Evolutionary conservation across 345 rosid species (phyloP), one percentile per base, ranked within the genome.

Genomic region (Limnanthes douglasii): DNA sequence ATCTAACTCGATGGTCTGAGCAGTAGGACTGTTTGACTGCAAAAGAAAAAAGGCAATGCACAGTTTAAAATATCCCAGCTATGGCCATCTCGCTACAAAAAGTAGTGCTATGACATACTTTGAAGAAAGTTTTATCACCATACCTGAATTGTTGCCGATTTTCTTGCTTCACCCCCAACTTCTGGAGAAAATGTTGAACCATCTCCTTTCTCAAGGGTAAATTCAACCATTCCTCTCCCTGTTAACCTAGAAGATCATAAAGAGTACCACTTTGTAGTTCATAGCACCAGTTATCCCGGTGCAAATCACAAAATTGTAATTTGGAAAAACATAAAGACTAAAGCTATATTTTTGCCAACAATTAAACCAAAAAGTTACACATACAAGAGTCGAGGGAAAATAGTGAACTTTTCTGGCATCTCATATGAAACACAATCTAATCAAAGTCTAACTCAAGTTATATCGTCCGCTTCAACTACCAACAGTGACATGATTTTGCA

Each of bases 151-250:
- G 68, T 66, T 11, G 86, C 81, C 17, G 75, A 68, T 60, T 65
- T 64, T 64, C 74, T 79, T 21, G 45, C 51, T 53, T 76, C 72
- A 36, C 95, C 95, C 1, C 97, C 84, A 25, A 77, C 53, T 68
- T 74, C 84, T 2, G 84, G 67, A 45, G 93, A 51, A 74, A 83
- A 88, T 44, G 75, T 46, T 8, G 85, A 65, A 64, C 86, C 84
- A 59, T 83, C 94, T 41, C 54, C 78, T 66, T 66, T 88, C 66
- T 70, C 92, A 45, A 88, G 42, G 17, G 70, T 79, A 59, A 83
- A 59, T 61, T 83, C 92, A 35, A 83, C 75, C 15, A 48, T 64
- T 56, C 75, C 95, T 65, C 97, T 75, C 18, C 97, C 95, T 27
- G 77, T 64, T 45, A 83, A 66, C 72, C 94, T 88, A 39, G 43